phyloP scores from a whole-genome alignment of 148 eudicot genomes.

The Nepenthes mirabilis region DNA sequence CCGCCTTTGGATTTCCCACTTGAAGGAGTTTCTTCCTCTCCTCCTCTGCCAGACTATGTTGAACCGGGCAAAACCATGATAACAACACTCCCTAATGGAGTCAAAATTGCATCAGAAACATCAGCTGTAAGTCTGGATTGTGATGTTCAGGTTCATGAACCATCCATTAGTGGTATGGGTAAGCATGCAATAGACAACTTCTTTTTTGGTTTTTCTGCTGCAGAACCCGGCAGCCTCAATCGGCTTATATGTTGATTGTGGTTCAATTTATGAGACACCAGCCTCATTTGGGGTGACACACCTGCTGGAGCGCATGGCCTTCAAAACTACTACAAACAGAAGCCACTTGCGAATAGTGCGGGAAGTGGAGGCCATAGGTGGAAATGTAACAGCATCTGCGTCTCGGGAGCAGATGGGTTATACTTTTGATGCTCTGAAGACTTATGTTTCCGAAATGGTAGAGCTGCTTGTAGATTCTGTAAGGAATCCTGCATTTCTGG shows the following conservation, averaged over 20 bases:
- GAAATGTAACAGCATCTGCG: slow-evolving; percentile 66
- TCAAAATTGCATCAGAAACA: slow-evolving; percentile 82
- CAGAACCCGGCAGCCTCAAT: slow-evolving; percentile 87
- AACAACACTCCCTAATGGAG: slow-evolving; percentile 79
- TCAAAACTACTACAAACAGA: slow-evolving; percentile 72
- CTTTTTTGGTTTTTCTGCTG: slow-evolving; percentile 10
- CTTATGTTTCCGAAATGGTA: slow-evolving; percentile 85
- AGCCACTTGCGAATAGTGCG: slow-evolving; percentile 83
- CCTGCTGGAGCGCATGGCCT: slow-evolving; percentile 95
- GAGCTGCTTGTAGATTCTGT: slow-evolving; percentile 88
- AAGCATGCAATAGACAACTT: background rate
- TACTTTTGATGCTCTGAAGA: slow-evolving; percentile 80
- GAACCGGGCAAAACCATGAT: slow-evolving; percentile 67
- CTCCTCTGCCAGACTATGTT: slow-evolving; percentile 65
- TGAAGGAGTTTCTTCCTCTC: slow-evolving; percentile 49
- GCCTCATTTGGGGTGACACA: slow-evolving; percentile 64
- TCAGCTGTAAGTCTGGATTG: slow-evolving; percentile 43
- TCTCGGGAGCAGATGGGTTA: slow-evolving; percentile 96
- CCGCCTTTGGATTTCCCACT: slow-evolving; percentile 73
- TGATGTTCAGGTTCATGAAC: background rate
- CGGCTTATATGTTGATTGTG: slow-evolving; percentile 70
- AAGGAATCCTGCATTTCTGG: slow-evolving; percentile 90
- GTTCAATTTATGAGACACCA: slow-evolving; percentile 83
- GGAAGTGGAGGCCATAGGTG: slow-evolving; percentile 97
- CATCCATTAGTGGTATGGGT: background rate